Evolutionary conservation across 1,139 yeast species (phyloP).

Genomic region (Yamadazyma aaseri): DNA sequence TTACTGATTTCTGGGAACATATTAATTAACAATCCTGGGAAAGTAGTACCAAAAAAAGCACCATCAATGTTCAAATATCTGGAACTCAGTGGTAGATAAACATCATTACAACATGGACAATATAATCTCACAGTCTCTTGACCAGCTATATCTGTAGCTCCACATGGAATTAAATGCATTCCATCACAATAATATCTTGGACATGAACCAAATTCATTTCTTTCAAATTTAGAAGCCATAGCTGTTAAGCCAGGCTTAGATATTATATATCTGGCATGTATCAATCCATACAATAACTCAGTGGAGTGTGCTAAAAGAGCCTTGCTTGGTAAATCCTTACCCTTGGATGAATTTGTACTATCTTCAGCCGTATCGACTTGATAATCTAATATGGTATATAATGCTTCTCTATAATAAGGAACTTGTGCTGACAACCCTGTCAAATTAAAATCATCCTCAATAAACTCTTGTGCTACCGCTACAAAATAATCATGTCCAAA

Average conservation of each 20-base stretch:
- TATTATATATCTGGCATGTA: conserved; percentile 88
- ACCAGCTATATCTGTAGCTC: conserved; percentile 88
- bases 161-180: conserved; percentile 91
- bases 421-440: conserved; percentile 86
- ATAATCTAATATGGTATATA: conserved; percentile 75
- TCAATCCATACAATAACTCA: conserved; percentile 85
- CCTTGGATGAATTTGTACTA: conserved; percentile 17
- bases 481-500: conserved; percentile 94
- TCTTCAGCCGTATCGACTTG: conserved; percentile 80
- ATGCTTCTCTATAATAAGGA: conserved; percentile 88
- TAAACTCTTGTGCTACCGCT: conserved; percentile 87
- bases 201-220: conserved; percentile 87
- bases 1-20: conserved; percentile 80
- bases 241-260: conserved; percentile 88
- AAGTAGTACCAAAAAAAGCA: conserved; percentile 94
- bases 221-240: conserved; percentile 95
- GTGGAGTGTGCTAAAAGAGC: conserved; percentile 87
- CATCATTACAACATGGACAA: conserved; percentile 93
- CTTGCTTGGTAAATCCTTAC: conserved; percentile 58
- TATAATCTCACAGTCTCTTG: conserved; percentile 86
- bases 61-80: conserved; percentile 90
- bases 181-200: conserved; percentile 90
- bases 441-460: conserved; percentile 93
- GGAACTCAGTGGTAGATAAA: conserved; percentile 82
- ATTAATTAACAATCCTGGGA: conserved; percentile 87